These are phyloP conservation scores for Kazachstania viticola DNA, from an alignment of 805 yeast species.

Conservation along the genomic window DNA sequence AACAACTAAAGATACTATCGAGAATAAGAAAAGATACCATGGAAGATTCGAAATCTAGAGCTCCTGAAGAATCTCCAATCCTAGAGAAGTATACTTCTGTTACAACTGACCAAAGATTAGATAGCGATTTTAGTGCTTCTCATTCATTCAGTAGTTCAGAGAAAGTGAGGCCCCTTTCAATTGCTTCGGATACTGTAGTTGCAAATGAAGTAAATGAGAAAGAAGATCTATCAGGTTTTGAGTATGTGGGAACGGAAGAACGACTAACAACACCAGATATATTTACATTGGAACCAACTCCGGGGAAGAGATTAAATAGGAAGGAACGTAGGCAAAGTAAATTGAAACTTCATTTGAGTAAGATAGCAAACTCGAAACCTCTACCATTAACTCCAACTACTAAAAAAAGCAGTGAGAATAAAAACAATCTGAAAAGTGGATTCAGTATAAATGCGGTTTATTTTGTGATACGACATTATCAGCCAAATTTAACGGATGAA, in stretches of 20 bases:
- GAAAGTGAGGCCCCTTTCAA: neutral
- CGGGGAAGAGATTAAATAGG: slow-evolving; percentile 1
- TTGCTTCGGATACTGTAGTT: neutral
- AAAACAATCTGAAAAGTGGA: neutral
- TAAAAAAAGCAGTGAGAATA: neutral
- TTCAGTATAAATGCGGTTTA: slow-evolving; percentile 6
- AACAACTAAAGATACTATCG: slow-evolving; percentile 17
- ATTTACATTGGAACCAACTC: neutral
- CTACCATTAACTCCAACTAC: slow-evolving; percentile 15
- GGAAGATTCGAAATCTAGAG: slow-evolving; percentile 4
- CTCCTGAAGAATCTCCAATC: slow-evolving; percentile 18
- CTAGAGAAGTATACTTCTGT: slow-evolving; percentile 4
- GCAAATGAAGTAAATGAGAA: neutral
- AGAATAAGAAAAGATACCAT: slow-evolving; percentile 11
- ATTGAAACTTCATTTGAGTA: slow-evolving; percentile 8
- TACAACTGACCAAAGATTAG: too few species aligned
- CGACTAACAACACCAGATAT: too few species aligned
- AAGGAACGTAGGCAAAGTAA: slow-evolving; percentile 5
- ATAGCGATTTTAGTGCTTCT: too few species aligned
- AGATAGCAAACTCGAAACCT: slow-evolving; percentile 11
- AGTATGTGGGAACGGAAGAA: too few species aligned
- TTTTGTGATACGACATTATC: slow-evolving; percentile 17
- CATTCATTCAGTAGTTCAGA: neutral
- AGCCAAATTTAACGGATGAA: slow-evolving; percentile 29
- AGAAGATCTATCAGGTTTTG: neutral